These are phyloP conservation scores for Xylariales sp. DNA, from an alignment of 2,329 filamentous ascomycete species.

Conservation along the genomic window DNA sequence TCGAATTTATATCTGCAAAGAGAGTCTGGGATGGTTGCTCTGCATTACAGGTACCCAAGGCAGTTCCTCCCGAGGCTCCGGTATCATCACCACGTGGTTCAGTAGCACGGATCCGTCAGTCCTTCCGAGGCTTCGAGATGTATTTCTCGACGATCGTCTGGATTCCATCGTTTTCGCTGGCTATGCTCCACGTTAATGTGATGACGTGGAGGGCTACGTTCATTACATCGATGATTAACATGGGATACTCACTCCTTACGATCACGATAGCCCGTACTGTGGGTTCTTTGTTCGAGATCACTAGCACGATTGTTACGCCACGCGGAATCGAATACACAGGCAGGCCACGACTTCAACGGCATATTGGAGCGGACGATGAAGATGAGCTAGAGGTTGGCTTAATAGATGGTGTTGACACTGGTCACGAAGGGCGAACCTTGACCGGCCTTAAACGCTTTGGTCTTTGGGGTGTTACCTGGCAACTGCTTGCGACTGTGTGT, in stretches of 20 bases:
- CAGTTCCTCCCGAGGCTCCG: slow-evolving; percentile 8
- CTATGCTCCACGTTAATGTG: slow-evolving; percentile 50
- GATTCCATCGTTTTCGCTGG: slow-evolving; percentile 43
- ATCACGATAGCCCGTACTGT: slow-evolving; percentile 42
- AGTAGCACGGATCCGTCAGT: slow-evolving; percentile 16
- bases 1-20: slow-evolving; percentile 35
- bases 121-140: slow-evolving; percentile 26
- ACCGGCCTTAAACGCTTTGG: slow-evolving; percentile 32
- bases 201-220: slow-evolving; percentile 51
- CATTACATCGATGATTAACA: slow-evolving; percentile 48
- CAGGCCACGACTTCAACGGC: too few relatives aligned
- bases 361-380: slow-evolving; percentile 16
- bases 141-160: slow-evolving; percentile 35
- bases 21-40: slow-evolving; percentile 33
- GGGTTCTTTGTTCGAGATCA: slow-evolving; percentile 47
- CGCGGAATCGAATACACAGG: slow-evolving; percentile 37
- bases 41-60: slow-evolving; percentile 27
- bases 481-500: slow-evolving; percentile 37
- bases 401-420: slow-evolving; percentile 8
- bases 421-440: slow-evolving; percentile 18
- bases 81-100: background rate
- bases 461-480: slow-evolving; percentile 37
- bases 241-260: slow-evolving; percentile 40
- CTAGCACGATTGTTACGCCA: slow-evolving; percentile 48
- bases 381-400: slow-evolving; percentile 18